Evolutionary conservation across 2,329 filamentous ascomycete species (phyloP).

Genomic region (Phialophora chinensis): DNA sequence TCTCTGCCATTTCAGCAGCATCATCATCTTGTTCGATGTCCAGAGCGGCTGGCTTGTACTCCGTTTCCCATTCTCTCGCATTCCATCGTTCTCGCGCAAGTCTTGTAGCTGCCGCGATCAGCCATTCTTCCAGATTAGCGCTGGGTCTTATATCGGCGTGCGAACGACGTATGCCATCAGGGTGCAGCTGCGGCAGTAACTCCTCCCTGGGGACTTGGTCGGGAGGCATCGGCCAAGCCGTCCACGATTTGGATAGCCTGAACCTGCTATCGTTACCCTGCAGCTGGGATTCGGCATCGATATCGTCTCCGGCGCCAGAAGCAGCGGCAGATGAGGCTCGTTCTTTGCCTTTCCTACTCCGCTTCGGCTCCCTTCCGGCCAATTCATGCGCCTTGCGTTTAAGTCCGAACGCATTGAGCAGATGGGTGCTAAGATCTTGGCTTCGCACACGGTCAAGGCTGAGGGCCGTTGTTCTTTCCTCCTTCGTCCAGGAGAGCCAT

Average conservation of each 20-base stretch:
- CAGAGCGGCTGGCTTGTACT: background rate
- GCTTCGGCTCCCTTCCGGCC: slow-evolving; percentile 4
- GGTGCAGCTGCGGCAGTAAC: slow-evolving; percentile 51
- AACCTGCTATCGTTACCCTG: slow-evolving; percentile 41
- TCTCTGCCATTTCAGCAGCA: slow-evolving; percentile 14
- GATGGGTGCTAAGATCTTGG: slow-evolving; percentile 73
- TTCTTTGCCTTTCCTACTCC: slow-evolving; percentile 26
- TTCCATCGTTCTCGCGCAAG: slow-evolving; percentile 68
- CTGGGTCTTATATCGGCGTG: slow-evolving; percentile 54
- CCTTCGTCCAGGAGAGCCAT: slow-evolving; percentile 87
- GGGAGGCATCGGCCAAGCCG: slow-evolving; percentile 79
- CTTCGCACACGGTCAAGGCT: slow-evolving; percentile 69
- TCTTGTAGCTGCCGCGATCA: slow-evolving; percentile 70
- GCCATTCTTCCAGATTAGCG: slow-evolving; percentile 69
- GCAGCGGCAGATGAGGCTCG: slow-evolving; percentile 16
- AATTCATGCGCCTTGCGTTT: slow-evolving; percentile 55
- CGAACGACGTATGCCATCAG: slow-evolving; percentile 10
- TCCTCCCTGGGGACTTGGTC: slow-evolving; percentile 65
- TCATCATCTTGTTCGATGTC: background rate
- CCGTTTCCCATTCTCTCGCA: slow-evolving; percentile 29
- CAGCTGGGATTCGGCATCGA: slow-evolving; percentile 38
- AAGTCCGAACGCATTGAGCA: slow-evolving; percentile 78
- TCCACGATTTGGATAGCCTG: slow-evolving; percentile 68
- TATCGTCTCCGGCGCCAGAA: slow-evolving; percentile 4
- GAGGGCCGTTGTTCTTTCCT: slow-evolving; percentile 72